Percentiles rank a stretch among this genome's conserved stretches.
These are phyloP conservation scores for Mucuna pruriens DNA, from an alignment of 306 rosid species.

Conservation along the genomic window DNA sequence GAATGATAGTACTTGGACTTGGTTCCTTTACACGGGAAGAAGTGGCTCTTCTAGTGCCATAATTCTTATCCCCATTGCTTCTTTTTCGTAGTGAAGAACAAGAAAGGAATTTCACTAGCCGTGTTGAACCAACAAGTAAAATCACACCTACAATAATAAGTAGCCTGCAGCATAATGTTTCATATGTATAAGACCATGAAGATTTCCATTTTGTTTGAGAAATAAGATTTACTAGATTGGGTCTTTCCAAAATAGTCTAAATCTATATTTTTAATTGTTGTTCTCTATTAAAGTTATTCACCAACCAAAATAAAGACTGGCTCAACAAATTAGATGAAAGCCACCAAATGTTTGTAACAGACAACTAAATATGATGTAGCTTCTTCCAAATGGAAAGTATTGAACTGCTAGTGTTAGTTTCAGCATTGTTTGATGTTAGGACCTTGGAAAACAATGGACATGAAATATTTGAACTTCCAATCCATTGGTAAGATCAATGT, in stretches of 20 bases:
- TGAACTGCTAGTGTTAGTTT: not conserved
- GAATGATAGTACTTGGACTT: slow-evolving; percentile 79
- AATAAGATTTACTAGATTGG: not conserved
- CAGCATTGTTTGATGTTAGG: slow-evolving; percentile 8
- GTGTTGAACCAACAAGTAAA: slow-evolving; percentile 85
- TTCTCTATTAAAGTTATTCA: not conserved
- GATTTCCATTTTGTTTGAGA: slow-evolving; percentile 3
- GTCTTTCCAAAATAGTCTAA: not conserved
- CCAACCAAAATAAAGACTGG: slow-evolving; percentile 21
- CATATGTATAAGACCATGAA: slow-evolving; percentile 10
- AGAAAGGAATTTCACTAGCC: slow-evolving; percentile 61
- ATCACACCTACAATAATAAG: slow-evolving; percentile 83
- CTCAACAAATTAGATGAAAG: slow-evolving; percentile 16
- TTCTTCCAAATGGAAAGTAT: not conserved
- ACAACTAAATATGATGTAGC: not conserved
- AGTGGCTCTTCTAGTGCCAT: slow-evolving; percentile 54
- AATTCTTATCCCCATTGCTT: slow-evolving; percentile 62
- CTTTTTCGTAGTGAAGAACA: slow-evolving; percentile 50
- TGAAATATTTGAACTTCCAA: not conserved
- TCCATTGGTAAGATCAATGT: not conserved
- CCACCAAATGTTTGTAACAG: not conserved
- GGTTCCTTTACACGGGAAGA: slow-evolving; percentile 65
- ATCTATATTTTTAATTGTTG: not conserved
- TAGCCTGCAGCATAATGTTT: slow-evolving; percentile 61
- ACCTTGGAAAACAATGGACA: not conserved